Evolutionary conservation across 1,284 basidiomycete species (phyloP).

Genomic region (Rhodotorula sp.): DNA sequence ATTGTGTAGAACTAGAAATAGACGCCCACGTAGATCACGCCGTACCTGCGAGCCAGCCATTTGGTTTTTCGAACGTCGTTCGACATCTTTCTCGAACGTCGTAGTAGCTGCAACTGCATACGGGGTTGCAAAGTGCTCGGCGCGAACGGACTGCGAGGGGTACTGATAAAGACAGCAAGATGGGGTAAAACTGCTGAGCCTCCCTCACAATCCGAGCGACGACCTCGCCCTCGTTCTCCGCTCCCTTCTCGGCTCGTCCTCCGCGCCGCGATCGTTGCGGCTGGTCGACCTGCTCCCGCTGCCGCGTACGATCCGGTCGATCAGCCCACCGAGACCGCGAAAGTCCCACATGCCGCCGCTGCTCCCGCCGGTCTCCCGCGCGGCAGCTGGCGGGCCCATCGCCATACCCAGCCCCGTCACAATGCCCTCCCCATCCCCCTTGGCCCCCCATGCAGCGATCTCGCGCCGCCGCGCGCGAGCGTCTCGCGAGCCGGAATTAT

Average conservation of each 20-base stretch:
- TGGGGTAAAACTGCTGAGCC: neutral
- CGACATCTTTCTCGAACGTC: too few relatives aligned
- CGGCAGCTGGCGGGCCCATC: slow-evolving; percentile 14
- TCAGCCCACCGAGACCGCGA: slow-evolving; percentile 8
- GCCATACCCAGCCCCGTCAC: slow-evolving; percentile 10
- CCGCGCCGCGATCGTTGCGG: neutral
- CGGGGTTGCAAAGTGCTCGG: too few relatives aligned
- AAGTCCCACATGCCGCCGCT: neutral
- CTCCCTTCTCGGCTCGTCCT: neutral
- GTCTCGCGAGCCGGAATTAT: slow-evolving; percentile 15
- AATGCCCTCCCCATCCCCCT: neutral
- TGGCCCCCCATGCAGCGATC: neutral
- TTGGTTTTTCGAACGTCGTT: too few relatives aligned
- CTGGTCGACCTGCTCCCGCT: neutral
- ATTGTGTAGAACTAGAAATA: neutral
- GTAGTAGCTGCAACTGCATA: too few relatives aligned
- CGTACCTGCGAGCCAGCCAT: neutral
- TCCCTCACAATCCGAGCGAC: neutral
- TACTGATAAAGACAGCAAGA: neutral
- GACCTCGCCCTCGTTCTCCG: neutral
- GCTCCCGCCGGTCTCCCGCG: neutral
- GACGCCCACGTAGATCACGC: neutral
- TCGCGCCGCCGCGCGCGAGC: slow-evolving; percentile 6
- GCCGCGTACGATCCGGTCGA: slow-evolving; percentile 12
- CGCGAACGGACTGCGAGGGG: neutral